Percentiles rank a stretch among this genome's conserved stretches.
phyloP scores from a whole-genome alignment of 139 green algal genomes.

The Pleodorina starrii region DNA sequence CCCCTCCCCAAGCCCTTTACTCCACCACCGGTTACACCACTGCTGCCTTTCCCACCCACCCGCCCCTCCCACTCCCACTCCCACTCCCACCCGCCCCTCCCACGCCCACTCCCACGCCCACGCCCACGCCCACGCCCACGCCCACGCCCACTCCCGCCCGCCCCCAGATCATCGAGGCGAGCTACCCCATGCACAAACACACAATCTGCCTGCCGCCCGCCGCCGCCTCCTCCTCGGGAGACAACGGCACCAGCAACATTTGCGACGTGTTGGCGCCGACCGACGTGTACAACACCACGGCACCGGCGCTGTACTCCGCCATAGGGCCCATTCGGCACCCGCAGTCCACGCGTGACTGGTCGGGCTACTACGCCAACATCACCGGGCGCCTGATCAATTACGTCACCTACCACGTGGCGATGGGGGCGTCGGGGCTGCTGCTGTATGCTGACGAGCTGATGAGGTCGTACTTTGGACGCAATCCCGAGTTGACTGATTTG shows the following conservation, averaged over 20 bases:
- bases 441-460: constrained; percentile 21
- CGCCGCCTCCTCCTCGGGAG: too few species aligned
- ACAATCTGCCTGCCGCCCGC: not conserved
- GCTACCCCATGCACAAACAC: constrained; percentile 14
- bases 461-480: not conserved
- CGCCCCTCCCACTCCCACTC: too few species aligned
- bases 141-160: not conserved
- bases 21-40: not conserved
- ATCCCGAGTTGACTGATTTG: not conserved
- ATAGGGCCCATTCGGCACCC: not conserved
- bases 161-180: not conserved
- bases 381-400: not conserved
- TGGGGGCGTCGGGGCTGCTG: constrained; percentile 14
- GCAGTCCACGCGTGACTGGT: not conserved
- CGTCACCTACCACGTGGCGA: constrained; percentile 30
- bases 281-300: not conserved
- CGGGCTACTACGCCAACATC: not conserved
- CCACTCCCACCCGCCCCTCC: too few species aligned
- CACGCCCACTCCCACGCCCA: not conserved
- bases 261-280: not conserved
- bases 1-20: not conserved
- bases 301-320: not conserved
- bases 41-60: not conserved
- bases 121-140: not conserved
- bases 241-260: too few species aligned